Evolutionary conservation across 2,329 filamentous ascomycete species (phyloP).

Genomic region (Fusarium globosum): DNA sequence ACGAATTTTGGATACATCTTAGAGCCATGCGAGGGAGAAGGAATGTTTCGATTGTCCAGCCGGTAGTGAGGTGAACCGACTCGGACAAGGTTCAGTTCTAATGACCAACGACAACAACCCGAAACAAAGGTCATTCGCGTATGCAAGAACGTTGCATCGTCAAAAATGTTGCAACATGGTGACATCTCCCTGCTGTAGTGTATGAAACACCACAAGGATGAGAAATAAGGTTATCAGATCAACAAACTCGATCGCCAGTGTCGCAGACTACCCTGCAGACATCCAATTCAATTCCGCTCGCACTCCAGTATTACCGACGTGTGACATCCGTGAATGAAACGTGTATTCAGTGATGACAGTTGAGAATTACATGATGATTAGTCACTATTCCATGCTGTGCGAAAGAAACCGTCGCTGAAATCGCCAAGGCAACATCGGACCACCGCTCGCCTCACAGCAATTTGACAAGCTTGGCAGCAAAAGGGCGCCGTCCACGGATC

Average conservation of each 20-base stretch:
- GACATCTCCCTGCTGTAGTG: neutral
- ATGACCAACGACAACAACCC: neutral
- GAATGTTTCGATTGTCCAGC: fast-evolving
- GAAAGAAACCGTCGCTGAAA: neutral
- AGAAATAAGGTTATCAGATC: neutral
- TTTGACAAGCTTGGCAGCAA: neutral
- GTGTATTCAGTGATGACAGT: fast-evolving
- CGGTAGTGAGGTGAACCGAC: neutral
- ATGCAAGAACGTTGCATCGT: neutral
- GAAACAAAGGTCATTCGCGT: neutral
- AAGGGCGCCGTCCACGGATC: neutral
- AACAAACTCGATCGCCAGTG: neutral
- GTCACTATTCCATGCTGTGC: neutral
- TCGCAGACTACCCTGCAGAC: neutral
- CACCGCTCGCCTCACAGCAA: neutral
- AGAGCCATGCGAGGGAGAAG: neutral
- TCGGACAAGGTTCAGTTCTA: neutral
- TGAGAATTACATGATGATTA: neutral
- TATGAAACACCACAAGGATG: neutral
- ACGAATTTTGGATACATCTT: no score
- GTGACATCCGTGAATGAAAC: fast-evolving
- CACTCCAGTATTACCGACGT: no score
- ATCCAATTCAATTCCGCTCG: neutral
- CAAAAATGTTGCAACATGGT: neutral
- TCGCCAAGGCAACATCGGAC: neutral